Evolutionary conservation across 2,329 filamentous ascomycete genomes (phyloP), one percentile per base, ranked within the genome.

Genomic region (Coleophoma crateriformis): DNA sequence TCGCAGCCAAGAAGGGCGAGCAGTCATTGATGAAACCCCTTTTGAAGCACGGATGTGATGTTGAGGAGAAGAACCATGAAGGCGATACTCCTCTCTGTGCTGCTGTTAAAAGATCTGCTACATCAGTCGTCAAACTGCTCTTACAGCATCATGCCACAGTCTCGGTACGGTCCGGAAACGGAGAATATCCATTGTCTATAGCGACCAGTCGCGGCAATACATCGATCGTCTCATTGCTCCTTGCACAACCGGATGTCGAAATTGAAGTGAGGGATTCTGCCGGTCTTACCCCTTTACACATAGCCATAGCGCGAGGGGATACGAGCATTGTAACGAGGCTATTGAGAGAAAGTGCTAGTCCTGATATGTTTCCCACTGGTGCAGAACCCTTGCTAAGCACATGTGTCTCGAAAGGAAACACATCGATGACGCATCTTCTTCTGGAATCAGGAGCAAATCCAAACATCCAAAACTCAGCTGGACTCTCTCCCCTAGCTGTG

Each of bases 251-350:
- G 49, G 79, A 79, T 59, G 79, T 96, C 52, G 76, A 90, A 64
- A 76, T 82, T 58, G 83, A 91, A 64, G 79, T 96, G 55, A 79
- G 70, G 49, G 82, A 84, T 49, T 90, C 91, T 45, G 85, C 89
- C 67, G 70, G 73, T 49, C 83, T 95, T 72, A 90, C 91, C 12
- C 79, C 95, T 46, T 43, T 56, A 2, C 51, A 49, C 34, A 45
- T 37, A 15, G 51, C 54, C 1, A 37, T 50, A 11, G 37, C 20
- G 17, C 47, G 46, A 19, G 48, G 54, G 19, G 49, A 56, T 14
- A 47, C 46, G 13, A 43, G 38, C 11, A 52, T 56, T 15, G 45
- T 48, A 7, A 40, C 47, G 14, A 42, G 47, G 37, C 51, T 56
- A 7, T 37, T 56, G 2, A 34, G 17, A 7, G 50, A 56, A 34